phyloP scores from a whole-genome alignment of 345 rosid species.

The Euphorbia tirucalli region DNA sequence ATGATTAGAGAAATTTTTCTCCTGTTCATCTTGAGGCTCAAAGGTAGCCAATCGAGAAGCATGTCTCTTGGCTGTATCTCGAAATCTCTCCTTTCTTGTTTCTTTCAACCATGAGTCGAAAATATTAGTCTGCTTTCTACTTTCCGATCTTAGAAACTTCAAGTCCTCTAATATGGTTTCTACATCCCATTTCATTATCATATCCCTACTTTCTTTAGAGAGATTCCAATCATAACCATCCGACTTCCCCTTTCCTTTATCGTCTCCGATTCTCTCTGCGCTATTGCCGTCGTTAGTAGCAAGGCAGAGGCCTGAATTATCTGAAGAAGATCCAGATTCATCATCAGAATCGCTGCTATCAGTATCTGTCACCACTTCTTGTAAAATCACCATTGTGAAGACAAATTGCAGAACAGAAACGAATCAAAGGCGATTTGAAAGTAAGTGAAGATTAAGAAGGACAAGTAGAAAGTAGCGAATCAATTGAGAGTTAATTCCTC shows the following conservation, averaged over 20 bases:
- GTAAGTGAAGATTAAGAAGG: too few relatives aligned
- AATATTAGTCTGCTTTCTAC: conserved; percentile 17
- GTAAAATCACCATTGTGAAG: too few relatives aligned
- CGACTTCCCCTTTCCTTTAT: conserved; percentile 53
- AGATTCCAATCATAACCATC: conserved; percentile 22
- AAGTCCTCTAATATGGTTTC: conserved; percentile 6
- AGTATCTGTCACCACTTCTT: too few relatives aligned
- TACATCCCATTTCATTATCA: conserved; percentile 16
- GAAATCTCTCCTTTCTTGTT: conserved; percentile 44
- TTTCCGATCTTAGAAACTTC: conserved; percentile 15
- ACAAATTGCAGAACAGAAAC: too few relatives aligned
- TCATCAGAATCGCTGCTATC: too few relatives aligned
- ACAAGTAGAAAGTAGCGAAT: too few relatives aligned
- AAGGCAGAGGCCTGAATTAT: too few relatives aligned
- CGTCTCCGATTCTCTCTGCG: conserved; percentile 29
- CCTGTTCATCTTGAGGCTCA: conserved; percentile 35
- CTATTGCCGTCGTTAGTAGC: background rate
- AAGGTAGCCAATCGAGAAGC: conserved; percentile 78
- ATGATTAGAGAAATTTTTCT: conserved; percentile 17
- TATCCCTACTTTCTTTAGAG: conserved; percentile 6
- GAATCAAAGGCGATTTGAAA: too few relatives aligned
- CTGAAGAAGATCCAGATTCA: too few relatives aligned
- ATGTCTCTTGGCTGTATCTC: conserved; percentile 52
- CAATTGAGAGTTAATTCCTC: too few relatives aligned
- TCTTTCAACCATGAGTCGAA: conserved; percentile 4